Percentiles rank a stretch among this genome's conserved stretches.
These are phyloP conservation scores for Trichoderma koningiopsis DNA, from an alignment of 2,329 filamentous ascomycete genomes.

Conservation along the genomic window DNA sequence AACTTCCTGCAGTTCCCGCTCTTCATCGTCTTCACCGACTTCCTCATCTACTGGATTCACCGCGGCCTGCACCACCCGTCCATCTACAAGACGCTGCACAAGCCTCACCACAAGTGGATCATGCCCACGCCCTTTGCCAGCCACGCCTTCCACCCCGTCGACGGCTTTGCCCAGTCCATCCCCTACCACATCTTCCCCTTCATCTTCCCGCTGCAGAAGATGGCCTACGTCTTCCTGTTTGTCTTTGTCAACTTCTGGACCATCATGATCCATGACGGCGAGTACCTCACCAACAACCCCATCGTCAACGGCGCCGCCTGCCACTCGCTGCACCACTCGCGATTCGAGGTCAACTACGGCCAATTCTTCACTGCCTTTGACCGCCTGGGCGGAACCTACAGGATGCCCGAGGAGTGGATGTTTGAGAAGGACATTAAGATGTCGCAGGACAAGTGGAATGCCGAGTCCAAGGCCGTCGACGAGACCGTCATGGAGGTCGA, in stretches of 20 bases:
- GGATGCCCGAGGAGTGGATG: conserved; percentile 80
- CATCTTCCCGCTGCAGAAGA: conserved; percentile 88
- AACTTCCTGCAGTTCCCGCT: conserved; percentile 81
- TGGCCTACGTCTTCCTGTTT: conserved; percentile 83
- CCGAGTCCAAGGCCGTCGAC: conserved; percentile 76
- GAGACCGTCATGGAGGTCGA: conserved; percentile 72
- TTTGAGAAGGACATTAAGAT: conserved; percentile 88
- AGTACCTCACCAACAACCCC: conserved; percentile 89
- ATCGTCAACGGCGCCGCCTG: conserved; percentile 93
- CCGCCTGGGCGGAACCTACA: conserved; percentile 81
- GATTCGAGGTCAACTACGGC: conserved; percentile 72
- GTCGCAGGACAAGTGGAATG: conserved; percentile 76
- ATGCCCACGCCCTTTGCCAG: conserved; percentile 94
- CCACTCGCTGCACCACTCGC: conserved; percentile 73
- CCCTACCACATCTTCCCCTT: conserved; percentile 95
- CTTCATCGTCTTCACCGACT: conserved; percentile 87
- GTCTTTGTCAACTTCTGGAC: conserved; percentile 97
- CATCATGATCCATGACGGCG: conserved; percentile 92
- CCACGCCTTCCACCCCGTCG: conserved; percentile 92
- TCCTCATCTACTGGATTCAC: conserved; percentile 90
- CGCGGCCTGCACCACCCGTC: conserved; percentile 78
- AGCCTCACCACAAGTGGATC: conserved; percentile 99
- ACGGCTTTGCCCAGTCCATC: conserved; percentile 84
- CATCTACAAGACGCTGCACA: conserved; percentile 84
- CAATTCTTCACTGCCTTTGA: conserved; percentile 95